Base-by-base conservation (phyloP, 768 basidiomycete species). In the Pleurotus djamor region DNA sequence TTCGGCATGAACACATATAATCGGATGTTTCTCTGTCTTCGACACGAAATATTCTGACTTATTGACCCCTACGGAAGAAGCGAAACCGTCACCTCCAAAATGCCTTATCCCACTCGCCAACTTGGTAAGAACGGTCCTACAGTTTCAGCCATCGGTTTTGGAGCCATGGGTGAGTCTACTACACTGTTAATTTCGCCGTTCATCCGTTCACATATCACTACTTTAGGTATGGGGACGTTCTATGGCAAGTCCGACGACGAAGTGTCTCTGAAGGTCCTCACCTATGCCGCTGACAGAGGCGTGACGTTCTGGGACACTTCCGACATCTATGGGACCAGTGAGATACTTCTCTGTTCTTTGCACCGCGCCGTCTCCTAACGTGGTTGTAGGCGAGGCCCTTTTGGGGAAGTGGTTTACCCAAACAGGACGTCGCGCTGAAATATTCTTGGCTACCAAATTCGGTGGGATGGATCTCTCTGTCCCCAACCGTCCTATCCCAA, bases 371-470 rank as follows among this genome's bases (percentile, higher is more conserved):
- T 9, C 4, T 43, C 10, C 41, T n/a, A 28, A 28, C 41, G 9
- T 43, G 41, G 41, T 10, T 8, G 10, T 12, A 47, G 45, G 45
- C 16, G 45, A 47, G 16, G 10, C n/a, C 45, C 10, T 47, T 17
- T 16, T 47, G 7, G 45, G 45, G 7, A 47, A 47, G 16, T 47
- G 45, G 45, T 47, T 47, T 16, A 16, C 45, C n/a, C 10, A 47
- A 47, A 80, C 70, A 2, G 80, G 80, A 5, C 79, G 80, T 61
- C 70, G 79, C 12, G 64, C 64, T 52, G 70, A 81, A 10, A 81
- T 84, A 17, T 84, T 83, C 70, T 73, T 85, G 9, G 83, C 81
- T 4, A 83, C 82, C 34, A 85, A 84, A 67, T 83, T 80, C 48
- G 81, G 81, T 12, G 64, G 68, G 3, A 66, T 73, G 17, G 12